A percentile compares a stretch with the other conserved stretches of the same genome.
phyloP scores from a whole-genome alignment of 805 yeast species.

The Ogataea angusta region DNA sequence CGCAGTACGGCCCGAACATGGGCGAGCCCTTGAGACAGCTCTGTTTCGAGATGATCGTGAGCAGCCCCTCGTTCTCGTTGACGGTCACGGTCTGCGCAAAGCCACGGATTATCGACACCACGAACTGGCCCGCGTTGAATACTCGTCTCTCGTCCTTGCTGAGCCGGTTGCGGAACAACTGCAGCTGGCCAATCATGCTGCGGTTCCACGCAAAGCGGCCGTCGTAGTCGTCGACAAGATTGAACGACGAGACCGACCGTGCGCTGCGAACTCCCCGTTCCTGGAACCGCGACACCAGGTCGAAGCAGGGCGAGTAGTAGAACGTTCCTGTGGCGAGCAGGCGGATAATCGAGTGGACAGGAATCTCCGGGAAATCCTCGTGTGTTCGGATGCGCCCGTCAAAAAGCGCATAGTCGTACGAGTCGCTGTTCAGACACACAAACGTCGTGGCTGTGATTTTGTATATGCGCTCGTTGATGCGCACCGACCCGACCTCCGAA shows the following conservation, averaged over 20 bases:
- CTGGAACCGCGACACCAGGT: constrained; percentile 43
- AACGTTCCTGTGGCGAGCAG: constrained; percentile 46
- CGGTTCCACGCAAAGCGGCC: constrained; percentile 51
- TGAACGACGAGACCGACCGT: constrained; percentile 22
- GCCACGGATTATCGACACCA: constrained; percentile 48
- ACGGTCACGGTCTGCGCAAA: constrained; percentile 39
- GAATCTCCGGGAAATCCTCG: constrained; percentile 29
- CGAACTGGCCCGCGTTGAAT: constrained; percentile 47
- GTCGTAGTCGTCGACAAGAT: constrained; percentile 40
- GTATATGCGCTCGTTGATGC: constrained; percentile 50
- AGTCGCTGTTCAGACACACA: constrained; percentile 57
- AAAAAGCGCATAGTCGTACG: constrained; percentile 41
- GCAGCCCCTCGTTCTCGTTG: constrained; percentile 35
- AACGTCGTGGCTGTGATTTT: constrained; percentile 61
- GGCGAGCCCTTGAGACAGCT: constrained; percentile 45
- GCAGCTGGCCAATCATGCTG: constrained; percentile 43
- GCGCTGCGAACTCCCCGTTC: constrained; percentile 37
- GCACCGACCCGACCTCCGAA: constrained; percentile 56
- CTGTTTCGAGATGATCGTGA: constrained; percentile 52
- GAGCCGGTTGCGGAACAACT: constrained; percentile 44
- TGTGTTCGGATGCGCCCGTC: constrained; percentile 15
- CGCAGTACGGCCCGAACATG: constrained; percentile 54
- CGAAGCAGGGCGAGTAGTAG: constrained; percentile 46
- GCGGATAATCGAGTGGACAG: constrained; percentile 44
- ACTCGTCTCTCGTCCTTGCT: constrained; percentile 36